phyloP scores from a whole-genome alignment of 164 flowering plant genomes.

The Taxillus chinensis region DNA sequence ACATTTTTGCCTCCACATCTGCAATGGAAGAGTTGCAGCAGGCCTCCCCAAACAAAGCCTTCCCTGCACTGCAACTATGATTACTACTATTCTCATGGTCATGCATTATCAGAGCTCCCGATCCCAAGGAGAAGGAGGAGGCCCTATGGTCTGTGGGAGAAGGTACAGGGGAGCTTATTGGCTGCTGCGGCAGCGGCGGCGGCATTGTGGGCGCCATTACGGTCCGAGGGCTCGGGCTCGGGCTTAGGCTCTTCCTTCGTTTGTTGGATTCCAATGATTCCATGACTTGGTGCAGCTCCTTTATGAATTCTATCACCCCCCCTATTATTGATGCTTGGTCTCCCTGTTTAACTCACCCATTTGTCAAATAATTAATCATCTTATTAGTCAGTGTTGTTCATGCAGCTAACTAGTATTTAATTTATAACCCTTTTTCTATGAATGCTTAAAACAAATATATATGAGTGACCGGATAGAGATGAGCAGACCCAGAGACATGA shows the following conservation, averaged over 20 bases:
- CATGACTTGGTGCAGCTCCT: slow-evolving; percentile 80
- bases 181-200: slow-evolving; percentile 14
- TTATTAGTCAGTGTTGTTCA: too few relatives aligned
- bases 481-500: too few relatives aligned
- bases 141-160: too few relatives aligned
- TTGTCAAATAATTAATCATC: too few relatives aligned
- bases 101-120: not conserved
- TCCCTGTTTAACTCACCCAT: slow-evolving; percentile 32
- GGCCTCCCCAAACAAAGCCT: slow-evolving; percentile 52
- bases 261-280: slow-evolving; percentile 76
- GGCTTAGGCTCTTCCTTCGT: slow-evolving; percentile 66
- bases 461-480: too few relatives aligned
- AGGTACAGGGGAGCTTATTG: slow-evolving; percentile 11
- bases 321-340: slow-evolving; percentile 95
- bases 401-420: too few relatives aligned
- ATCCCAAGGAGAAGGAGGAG: not conserved
- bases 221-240: slow-evolving; percentile 47
- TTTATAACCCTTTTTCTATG: too few relatives aligned
- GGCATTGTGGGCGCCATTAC: too few relatives aligned
- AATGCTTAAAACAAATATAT: too few relatives aligned
- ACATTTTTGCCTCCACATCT: slow-evolving; percentile 83
- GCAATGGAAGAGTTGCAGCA: slow-evolving; percentile 80
- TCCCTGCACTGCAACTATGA: slow-evolving; percentile 15
- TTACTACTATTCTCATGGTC: not conserved
- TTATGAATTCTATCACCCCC: slow-evolving; percentile 88